Percentiles rank a stretch among this genome's conserved stretches.
phyloP scores from a whole-genome alignment of 179 eudicot genomes.

The Amaranthus tricolor region DNA sequence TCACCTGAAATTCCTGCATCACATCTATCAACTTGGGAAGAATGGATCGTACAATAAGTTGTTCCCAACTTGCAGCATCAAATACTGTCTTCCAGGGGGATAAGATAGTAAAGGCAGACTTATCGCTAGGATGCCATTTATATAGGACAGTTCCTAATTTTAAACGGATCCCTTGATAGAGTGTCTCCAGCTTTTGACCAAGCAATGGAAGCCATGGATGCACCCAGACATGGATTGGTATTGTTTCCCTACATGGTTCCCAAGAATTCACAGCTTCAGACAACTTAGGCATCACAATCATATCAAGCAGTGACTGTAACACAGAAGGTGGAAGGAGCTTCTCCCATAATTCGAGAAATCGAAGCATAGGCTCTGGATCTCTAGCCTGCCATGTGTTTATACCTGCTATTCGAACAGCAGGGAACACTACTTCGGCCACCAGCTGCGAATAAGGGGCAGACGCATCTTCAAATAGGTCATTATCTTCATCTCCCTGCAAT shows the following conservation, averaged over 20 bases:
- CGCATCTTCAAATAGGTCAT: slow-evolving; percentile 35
- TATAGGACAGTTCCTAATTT: slow-evolving; percentile 32
- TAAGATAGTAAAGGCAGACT: slow-evolving; percentile 30
- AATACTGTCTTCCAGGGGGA: slow-evolving; percentile 41
- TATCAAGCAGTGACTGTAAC: slow-evolving; percentile 36
- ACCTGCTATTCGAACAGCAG: slow-evolving; percentile 38
- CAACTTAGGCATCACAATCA: slow-evolving; percentile 39
- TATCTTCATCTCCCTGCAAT: slow-evolving; percentile 51
- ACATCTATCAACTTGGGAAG: slow-evolving; percentile 32
- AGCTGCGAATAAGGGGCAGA: slow-evolving; percentile 34
- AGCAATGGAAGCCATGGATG: slow-evolving; percentile 42
- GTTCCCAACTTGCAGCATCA: slow-evolving; percentile 39
- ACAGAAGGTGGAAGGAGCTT: slow-evolving; percentile 33
- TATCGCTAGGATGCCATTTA: slow-evolving; percentile 38
- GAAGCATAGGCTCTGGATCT: slow-evolving; percentile 41
- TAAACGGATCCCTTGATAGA: slow-evolving; percentile 29
- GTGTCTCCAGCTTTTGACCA: slow-evolving; percentile 37
- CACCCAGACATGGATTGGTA: slow-evolving; percentile 42
- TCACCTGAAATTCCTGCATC: slow-evolving; percentile 36
- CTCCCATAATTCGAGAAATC: slow-evolving; percentile 34
- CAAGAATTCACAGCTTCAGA: slow-evolving; percentile 35
- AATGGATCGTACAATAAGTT: slow-evolving; percentile 32
- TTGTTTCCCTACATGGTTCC: slow-evolving; percentile 39
- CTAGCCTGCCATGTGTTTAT: slow-evolving; percentile 40
- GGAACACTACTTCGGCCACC: slow-evolving; percentile 35